phyloP scores from a whole-genome alignment of 2,329 filamentous ascomycete species.

The Podosphaera xanthii region DNA sequence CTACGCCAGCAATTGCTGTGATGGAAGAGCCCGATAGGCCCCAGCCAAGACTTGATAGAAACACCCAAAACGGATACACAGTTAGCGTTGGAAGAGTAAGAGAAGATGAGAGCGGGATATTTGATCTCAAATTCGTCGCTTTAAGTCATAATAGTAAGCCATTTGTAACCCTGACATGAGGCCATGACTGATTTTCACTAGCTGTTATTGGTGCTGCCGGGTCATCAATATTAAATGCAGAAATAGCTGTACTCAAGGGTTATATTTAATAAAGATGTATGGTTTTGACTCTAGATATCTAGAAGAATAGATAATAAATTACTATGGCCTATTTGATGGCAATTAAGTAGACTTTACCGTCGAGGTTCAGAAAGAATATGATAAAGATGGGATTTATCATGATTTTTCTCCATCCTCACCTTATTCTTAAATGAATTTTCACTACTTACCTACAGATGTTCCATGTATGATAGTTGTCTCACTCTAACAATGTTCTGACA shows the following conservation, averaged over 20 bases:
- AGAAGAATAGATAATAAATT: too few relatives aligned
- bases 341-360: too few relatives aligned
- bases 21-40: slow-evolving; percentile 79
- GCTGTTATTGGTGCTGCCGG: slow-evolving; percentile 91
- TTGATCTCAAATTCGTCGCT: slow-evolving; percentile 87
- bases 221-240: slow-evolving; percentile 63
- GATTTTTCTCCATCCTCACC: too few relatives aligned
- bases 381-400: too few relatives aligned
- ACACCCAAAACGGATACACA: slow-evolving; percentile 67
- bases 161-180: not conserved
- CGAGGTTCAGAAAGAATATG: too few relatives aligned
- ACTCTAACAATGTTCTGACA: too few relatives aligned
- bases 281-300: too few relatives aligned
- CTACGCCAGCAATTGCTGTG: slow-evolving; percentile 57
- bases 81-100: slow-evolving; percentile 67
- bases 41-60: slow-evolving; percentile 73
- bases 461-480: too few relatives aligned
- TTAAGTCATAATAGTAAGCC: slow-evolving; percentile 52
- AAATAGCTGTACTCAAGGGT: slow-evolving; percentile 6
- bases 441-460: too few relatives aligned
- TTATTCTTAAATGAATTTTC: too few relatives aligned
- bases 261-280: slow-evolving; percentile 2
- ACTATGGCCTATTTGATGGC: too few relatives aligned
- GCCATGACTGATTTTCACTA: slow-evolving; percentile 14
- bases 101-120: slow-evolving; percentile 69